phyloP scores from a whole-genome alignment of 2,329 filamentous ascomycete species.

The Hyphodiscus sp. region DNA sequence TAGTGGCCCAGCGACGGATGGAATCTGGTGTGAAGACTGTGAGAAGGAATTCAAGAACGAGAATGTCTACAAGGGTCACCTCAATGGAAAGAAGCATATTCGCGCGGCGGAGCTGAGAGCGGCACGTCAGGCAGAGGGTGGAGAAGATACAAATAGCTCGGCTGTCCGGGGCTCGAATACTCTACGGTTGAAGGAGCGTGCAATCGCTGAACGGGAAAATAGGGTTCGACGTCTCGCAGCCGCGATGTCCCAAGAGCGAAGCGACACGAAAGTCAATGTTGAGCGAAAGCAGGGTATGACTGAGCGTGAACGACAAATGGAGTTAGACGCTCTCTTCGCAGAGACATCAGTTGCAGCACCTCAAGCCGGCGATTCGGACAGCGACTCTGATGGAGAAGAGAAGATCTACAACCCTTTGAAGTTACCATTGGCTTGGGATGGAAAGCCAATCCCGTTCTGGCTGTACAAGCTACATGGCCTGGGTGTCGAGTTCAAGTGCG shows the following conservation, averaged over 20 bases:
- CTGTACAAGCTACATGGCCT: slow-evolving; percentile 94
- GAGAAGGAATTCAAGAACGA: slow-evolving; percentile 94
- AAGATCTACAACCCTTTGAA: slow-evolving; percentile 97
- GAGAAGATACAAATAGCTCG: slow-evolving; percentile 19
- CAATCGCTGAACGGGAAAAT: slow-evolving; percentile 83
- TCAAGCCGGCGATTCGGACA: slow-evolving; percentile 46
- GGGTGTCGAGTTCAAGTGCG: slow-evolving; percentile 90
- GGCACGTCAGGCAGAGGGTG: slow-evolving; percentile 37
- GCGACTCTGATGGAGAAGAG: slow-evolving; percentile 70
- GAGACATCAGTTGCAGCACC: slow-evolving; percentile 40
- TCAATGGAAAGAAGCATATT: slow-evolving; percentile 88
- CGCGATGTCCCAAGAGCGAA: slow-evolving; percentile 78
- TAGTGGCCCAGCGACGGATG: slow-evolving; percentile 42
- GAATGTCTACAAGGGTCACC: slow-evolving; percentile 85
- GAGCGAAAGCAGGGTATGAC: slow-evolving; percentile 98
- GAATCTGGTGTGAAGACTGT: slow-evolving; percentile 84
- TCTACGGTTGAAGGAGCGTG: slow-evolving; percentile 71
- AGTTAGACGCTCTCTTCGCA: slow-evolving; percentile 78
- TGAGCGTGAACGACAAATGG: slow-evolving; percentile 87
- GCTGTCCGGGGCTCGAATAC: slow-evolving; percentile 28
- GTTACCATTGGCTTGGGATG: slow-evolving; percentile 92
- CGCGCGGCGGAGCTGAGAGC: slow-evolving; percentile 67
- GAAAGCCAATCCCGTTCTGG: slow-evolving; percentile 98
- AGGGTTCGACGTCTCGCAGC: slow-evolving; percentile 72
- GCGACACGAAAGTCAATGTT: slow-evolving; percentile 88